Conservation (phyloP, 306 rosid species). For the Acacia confusa region DNA sequence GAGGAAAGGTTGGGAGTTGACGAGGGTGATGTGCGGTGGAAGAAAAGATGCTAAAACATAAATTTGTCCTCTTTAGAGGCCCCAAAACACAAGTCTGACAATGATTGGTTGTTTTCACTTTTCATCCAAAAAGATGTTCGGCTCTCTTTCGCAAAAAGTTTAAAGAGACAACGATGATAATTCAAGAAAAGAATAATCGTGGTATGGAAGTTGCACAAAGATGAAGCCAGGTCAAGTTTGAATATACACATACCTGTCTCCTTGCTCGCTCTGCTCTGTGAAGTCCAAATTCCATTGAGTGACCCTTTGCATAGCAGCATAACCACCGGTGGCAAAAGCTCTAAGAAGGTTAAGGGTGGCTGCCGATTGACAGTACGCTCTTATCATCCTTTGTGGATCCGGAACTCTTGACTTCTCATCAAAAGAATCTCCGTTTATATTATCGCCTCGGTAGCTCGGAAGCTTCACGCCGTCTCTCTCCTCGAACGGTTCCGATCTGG, state of each 20-base stretch:
- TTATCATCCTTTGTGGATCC: constrained; percentile 91
- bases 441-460: constrained; percentile 98
- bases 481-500: constrained; percentile 90
- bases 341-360: constrained; percentile 92
- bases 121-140: not conserved
- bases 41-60: not conserved
- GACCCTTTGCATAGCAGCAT: constrained; percentile 98
- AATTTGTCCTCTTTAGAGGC: not conserved
- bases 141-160: not conserved
- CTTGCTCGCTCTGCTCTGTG: constrained; percentile 90
- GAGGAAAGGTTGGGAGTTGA: not conserved
- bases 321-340: constrained; percentile 96
- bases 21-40: not conserved
- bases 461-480: constrained; percentile 90
- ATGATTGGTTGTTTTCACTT: not conserved
- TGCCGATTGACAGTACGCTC: constrained; percentile 95
- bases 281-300: constrained; percentile 98
- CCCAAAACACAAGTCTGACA: not conserved
- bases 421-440: constrained; percentile 89
- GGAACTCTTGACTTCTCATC: constrained; percentile 80
- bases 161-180: not conserved
- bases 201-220: not conserved
- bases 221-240: not conserved
- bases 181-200: not conserved
- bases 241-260: constrained; percentile 62